Evolutionary conservation across 352 stramenopile species (phyloP).

Genomic region (Globisporangium parvum): DNA sequence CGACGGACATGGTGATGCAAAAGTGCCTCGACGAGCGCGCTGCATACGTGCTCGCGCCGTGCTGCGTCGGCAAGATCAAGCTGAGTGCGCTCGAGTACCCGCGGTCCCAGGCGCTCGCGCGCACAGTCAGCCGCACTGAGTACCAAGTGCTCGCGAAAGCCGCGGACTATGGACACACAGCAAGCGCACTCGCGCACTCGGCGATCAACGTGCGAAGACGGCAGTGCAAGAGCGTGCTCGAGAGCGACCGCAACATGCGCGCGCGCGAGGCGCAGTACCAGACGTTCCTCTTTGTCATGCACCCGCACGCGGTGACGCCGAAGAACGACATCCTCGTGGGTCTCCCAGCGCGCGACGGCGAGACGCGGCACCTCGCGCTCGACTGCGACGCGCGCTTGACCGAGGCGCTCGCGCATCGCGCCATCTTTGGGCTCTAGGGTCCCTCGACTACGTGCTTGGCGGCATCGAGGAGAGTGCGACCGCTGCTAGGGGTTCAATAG

Average conservation of each 20-base stretch:
- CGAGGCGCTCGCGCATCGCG: slow-evolving; percentile 1
- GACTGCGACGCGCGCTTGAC: slow-evolving; percentile 20
- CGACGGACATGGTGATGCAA: slow-evolving; percentile 78
- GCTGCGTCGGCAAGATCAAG: slow-evolving; percentile 81
- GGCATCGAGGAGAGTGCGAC: not conserved
- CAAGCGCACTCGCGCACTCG: slow-evolving; percentile 31
- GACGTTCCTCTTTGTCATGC: slow-evolving; percentile 79
- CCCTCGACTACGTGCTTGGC: too few species aligned
- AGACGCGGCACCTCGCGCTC: slow-evolving; percentile 19
- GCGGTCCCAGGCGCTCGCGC: slow-evolving; percentile 38
- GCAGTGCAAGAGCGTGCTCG: slow-evolving; percentile 74
- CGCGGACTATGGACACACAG: slow-evolving; percentile 66
- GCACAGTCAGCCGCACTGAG: slow-evolving; percentile 43
- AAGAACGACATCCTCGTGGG: slow-evolving; percentile 85
- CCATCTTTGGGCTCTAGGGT: slow-evolving; percentile 9
- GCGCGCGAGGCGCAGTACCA: slow-evolving; percentile 49
- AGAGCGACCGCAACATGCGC: slow-evolving; percentile 68
- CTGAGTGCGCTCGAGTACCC: slow-evolving; percentile 53
- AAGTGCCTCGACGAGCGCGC: slow-evolving; percentile 55
- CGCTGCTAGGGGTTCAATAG: too few species aligned
- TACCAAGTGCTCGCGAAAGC: slow-evolving; percentile 77
- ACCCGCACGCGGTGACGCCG: slow-evolving; percentile 55
- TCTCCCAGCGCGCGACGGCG: slow-evolving; percentile 25
- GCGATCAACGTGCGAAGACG: slow-evolving; percentile 48
- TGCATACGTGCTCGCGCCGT: slow-evolving; percentile 72